Conservation (phyloP, 345 rosid species). For the Bruguiera gymnorhiza region DNA sequence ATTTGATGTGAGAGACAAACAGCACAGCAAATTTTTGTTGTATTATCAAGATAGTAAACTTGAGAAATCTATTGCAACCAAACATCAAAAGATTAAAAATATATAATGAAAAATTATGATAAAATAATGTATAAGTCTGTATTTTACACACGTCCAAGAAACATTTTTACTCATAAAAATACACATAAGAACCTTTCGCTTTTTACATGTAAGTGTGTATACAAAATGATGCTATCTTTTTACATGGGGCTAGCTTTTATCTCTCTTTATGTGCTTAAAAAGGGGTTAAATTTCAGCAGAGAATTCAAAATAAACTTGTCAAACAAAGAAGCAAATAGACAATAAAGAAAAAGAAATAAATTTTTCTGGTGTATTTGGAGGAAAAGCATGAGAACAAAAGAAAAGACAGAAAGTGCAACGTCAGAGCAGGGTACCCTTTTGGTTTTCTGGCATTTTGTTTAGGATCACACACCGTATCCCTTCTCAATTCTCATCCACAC, state of each 20-base stretch:
- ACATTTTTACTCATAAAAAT: no score
- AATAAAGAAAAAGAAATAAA: constrained; percentile 31
- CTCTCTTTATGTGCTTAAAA: constrained; percentile 16
- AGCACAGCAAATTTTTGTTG: no score
- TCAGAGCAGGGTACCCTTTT: constrained; percentile 44
- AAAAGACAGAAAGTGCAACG: constrained; percentile 78
- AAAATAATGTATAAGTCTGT: no score
- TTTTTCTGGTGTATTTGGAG: constrained; percentile 31
- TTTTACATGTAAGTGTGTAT: neutral
- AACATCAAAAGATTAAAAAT: no score
- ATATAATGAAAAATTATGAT: no score
- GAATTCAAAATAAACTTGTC: neutral
- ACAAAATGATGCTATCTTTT: constrained; percentile 12
- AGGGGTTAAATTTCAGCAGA: neutral
- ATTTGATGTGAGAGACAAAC: no score
- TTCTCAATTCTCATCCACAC: constrained; percentile 51
- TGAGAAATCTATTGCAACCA: no score
- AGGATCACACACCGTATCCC: constrained; percentile 29
- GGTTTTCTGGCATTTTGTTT: constrained; percentile 30
- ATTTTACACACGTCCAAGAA: no score
- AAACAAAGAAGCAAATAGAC: constrained; percentile 21
- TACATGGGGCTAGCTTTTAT: neutral
- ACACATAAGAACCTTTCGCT: neutral
- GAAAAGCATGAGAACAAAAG: constrained; percentile 35
- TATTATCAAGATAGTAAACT: no score